phyloP scores from a whole-genome alignment of 2,329 filamentous ascomycete species.

The Parastagonospora avenae region DNA sequence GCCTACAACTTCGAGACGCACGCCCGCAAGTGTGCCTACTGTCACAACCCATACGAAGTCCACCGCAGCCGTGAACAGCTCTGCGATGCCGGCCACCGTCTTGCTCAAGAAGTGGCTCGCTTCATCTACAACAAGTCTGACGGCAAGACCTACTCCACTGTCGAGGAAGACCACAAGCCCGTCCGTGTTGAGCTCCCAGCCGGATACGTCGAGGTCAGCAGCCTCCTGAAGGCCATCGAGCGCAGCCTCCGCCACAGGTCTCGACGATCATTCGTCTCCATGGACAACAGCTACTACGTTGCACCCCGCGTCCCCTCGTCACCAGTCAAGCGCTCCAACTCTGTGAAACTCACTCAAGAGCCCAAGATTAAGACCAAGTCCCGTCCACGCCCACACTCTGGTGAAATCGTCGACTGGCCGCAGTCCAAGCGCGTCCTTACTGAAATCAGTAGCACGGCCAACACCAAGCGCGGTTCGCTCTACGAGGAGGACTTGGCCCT shows the following conservation, averaged over 20 bases:
- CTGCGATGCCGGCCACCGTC: constrained; percentile 50
- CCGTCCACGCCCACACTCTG: constrained; percentile 36
- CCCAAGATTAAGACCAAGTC: constrained; percentile 30
- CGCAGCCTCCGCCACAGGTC: constrained; percentile 45
- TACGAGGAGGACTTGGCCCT: constrained; percentile 47
- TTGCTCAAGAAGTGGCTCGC: constrained; percentile 53
- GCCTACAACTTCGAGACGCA: constrained; percentile 56
- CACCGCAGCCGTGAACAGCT: constrained; percentile 48
- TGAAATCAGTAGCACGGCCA: constrained; percentile 38
- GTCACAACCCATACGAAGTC: constrained; percentile 52
- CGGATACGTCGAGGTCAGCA: constrained; percentile 47
- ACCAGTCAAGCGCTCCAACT: constrained; percentile 29
- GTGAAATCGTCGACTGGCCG: constrained; percentile 48
- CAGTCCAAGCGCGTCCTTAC: constrained; percentile 27
- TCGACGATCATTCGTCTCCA: constrained; percentile 48
- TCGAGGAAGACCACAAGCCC: constrained; percentile 47
- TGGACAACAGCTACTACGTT: constrained; percentile 51
- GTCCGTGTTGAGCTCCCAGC: constrained; percentile 53
- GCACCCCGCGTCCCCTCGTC: constrained; percentile 41
- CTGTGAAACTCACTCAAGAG: constrained; percentile 42
- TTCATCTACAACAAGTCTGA: constrained; percentile 50
- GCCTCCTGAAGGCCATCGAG: constrained; percentile 51
- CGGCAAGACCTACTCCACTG: constrained; percentile 42
- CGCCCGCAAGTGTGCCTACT: constrained; percentile 51
- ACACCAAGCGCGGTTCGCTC: constrained; percentile 47